phyloP scores from a whole-genome alignment of 2,329 filamentous ascomycete genomes.

The Microdochium trichocladiopsis region DNA sequence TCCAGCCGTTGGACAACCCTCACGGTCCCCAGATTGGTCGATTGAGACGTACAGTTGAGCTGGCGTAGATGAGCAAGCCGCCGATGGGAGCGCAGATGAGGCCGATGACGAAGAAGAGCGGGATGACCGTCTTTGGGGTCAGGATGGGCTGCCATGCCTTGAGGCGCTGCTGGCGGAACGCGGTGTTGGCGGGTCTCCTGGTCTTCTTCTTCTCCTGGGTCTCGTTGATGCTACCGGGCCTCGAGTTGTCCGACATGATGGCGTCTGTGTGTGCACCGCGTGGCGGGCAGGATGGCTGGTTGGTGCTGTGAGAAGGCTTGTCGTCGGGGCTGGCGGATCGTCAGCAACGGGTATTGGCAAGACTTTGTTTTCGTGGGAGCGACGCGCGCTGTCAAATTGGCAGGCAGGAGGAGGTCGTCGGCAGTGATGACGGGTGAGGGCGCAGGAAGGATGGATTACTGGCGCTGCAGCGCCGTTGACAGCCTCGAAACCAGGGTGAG shows the following conservation, averaged over 20 bases:
- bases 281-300: not conserved
- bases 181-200: conserved; percentile 89
- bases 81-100: conserved; percentile 90
- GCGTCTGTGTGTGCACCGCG: not conserved
- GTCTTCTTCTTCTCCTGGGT: conserved; percentile 76
- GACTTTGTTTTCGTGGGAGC: too few species aligned
- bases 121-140: conserved; percentile 70
- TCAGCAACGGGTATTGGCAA: not conserved
- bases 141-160: conserved; percentile 99
- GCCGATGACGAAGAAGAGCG: conserved; percentile 67
- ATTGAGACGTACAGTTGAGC: conserved; percentile 54
- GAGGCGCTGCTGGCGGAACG: conserved; percentile 91
- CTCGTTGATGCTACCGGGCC: conserved; percentile 43
- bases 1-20: too few species aligned
- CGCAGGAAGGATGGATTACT: too few species aligned
- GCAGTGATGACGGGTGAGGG: too few species aligned
- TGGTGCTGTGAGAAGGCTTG: too few species aligned
- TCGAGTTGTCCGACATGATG: conserved; percentile 39
- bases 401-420: too few species aligned
- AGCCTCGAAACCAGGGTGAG: not conserved
- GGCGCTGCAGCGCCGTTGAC: not conserved
- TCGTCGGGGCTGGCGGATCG: not conserved
- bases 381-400: too few species aligned
- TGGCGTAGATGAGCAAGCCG: conserved; percentile 79
- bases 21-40: too few species aligned